Base-by-base conservation (phyloP, 2,329 filamentous ascomycete species). In the Fusarium goolgardi region DNA sequence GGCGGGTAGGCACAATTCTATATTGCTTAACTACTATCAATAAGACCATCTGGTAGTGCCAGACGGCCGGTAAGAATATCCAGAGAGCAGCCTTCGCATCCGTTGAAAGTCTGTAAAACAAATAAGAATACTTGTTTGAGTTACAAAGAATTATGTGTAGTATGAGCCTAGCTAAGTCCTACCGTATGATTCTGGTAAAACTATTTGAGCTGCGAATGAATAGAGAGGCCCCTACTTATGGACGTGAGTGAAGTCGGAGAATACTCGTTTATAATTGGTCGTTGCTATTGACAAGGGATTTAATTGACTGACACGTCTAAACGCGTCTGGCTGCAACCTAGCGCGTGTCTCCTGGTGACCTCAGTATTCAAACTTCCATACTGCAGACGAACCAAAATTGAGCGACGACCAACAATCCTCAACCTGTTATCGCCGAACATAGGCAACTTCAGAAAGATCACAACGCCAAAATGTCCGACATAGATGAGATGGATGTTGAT, bases 401-500 rank as follows among this genome's bases (percentile, higher is more conserved):
- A 61, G 23, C 52, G 43, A 46, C 51, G 15, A 50, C 43, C 51
- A 53, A 55, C 34, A 32, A 47, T n/a, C 29, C n/a, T 4, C 6
- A 25, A n/a, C 8, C 51, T 32, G 47, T 18, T 23, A 20, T 20
- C 43, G 27, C 32, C 4, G 8, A 12, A 23, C 27, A 29, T 11
- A 29, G n/a, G 35, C 25, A 43, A 39, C 37, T 25, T 20, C 31
- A 50, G 39, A 1, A 46, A 49, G 39, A 18, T 2, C 2, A 29
- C 18, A 58, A 7, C 50, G 20, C 32, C 57, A 74, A 77, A 43
- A 89, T 89, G 86, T 88, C 86, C 0, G 86, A 88, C 71, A 84
- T 81, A 64, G 85, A 88, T 71, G 85, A 86, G 58, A 89, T 89
- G 86, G 86, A 88, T 70, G 79, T 89, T 37, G 86, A 88, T 71